A percentile compares a stretch with the other conserved stretches of the same genome.
These are phyloP conservation scores for Sechiopsis laciniata DNA, from an alignment of 306 rosid genomes.

Conservation along the genomic window DNA sequence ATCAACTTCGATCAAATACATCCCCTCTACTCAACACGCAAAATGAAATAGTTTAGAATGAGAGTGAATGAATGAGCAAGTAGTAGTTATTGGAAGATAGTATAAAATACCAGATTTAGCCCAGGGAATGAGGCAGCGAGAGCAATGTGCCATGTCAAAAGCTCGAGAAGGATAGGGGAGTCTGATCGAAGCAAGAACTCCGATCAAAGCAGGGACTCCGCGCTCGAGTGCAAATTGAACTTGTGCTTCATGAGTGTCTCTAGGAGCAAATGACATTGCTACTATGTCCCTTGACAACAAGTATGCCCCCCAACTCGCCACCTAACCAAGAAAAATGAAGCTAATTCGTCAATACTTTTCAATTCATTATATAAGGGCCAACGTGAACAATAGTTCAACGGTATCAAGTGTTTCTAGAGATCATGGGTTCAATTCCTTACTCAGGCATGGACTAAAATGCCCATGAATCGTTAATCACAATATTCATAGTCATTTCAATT, in stretches of 20 bases:
- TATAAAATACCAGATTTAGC: conserved; percentile 49
- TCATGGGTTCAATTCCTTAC: too few relatives aligned
- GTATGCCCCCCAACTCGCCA: conserved; percentile 95
- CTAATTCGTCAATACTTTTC: too few relatives aligned
- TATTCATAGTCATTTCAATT: too few relatives aligned
- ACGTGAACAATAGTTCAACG: too few relatives aligned
- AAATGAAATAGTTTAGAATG: neutral
- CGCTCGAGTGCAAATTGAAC: conserved; percentile 96
- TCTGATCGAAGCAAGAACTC: conserved; percentile 73
- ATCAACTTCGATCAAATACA: conserved; percentile 75
- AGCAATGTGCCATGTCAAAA: conserved; percentile 96
- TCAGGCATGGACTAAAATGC: too few relatives aligned
- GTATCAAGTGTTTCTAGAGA: too few relatives aligned
- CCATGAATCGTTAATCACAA: too few relatives aligned
- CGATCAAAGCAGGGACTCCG: conserved; percentile 92
- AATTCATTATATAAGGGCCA: too few relatives aligned
- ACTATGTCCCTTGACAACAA: conserved; percentile 70
- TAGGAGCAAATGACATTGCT: conserved; percentile 86
- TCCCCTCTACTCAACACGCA: conserved; percentile 49
- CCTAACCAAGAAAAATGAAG: conserved; percentile 32
- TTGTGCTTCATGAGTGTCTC: conserved; percentile 86
- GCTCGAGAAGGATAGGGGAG: conserved; percentile 97
- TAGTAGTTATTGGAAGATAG: neutral
- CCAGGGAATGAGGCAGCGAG: conserved; percentile 99
- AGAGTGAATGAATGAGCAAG: neutral